These are phyloP conservation scores for Fusarium sp. DNA, from an alignment of 2,329 filamentous ascomycete genomes.

Conservation along the genomic window DNA sequence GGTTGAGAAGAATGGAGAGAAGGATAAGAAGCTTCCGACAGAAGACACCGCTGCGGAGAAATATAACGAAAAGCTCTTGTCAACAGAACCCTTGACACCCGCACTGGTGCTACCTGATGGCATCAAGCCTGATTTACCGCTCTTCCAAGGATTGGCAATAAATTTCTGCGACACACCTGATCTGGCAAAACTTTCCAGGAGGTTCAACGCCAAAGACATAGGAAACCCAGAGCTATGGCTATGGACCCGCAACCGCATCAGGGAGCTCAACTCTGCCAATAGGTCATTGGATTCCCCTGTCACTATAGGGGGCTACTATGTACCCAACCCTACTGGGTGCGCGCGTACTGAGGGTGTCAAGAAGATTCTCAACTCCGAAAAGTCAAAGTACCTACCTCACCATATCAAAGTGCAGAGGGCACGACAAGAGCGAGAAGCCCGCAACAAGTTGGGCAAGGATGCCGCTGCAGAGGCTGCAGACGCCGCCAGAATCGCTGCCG, in stretches of 20 bases:
- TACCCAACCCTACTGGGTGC: slow-evolving; percentile 84
- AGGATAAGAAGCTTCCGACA: slow-evolving; percentile 38
- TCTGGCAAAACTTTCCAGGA: slow-evolving; percentile 60
- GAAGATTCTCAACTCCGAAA: slow-evolving; percentile 96
- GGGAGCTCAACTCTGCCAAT: slow-evolving; percentile 62
- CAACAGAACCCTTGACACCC: slow-evolving; percentile 57
- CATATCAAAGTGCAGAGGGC: slow-evolving; percentile 95
- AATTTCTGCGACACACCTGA: slow-evolving; percentile 61
- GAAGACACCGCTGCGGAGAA: slow-evolving; percentile 53
- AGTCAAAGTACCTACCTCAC: slow-evolving; percentile 97
- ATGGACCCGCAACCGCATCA: slow-evolving; percentile 66
- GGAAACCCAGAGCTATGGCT: slow-evolving; percentile 66
- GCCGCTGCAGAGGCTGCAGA: slow-evolving; percentile 74
- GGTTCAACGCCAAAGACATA: slow-evolving; percentile 57
- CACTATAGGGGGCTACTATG: slow-evolving; percentile 76
- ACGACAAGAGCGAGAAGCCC: slow-evolving; percentile 89
- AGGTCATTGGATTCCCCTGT: slow-evolving; percentile 49
- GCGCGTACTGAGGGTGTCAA: slow-evolving; percentile 93
- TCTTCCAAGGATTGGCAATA: slow-evolving; percentile 58
- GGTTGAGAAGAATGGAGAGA: slow-evolving; percentile 18
- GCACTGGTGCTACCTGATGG: slow-evolving; percentile 59
- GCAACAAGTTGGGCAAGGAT: slow-evolving; percentile 74
- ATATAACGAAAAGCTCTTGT: slow-evolving; percentile 60
- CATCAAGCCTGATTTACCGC: slow-evolving; percentile 58
- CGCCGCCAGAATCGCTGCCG: slow-evolving; percentile 77